A percentile compares a stretch with the other conserved stretches of the same genome.
These are phyloP conservation scores for Blastobotrys persicus DNA, from an alignment of 1,139 yeast species.

Conservation along the genomic window DNA sequence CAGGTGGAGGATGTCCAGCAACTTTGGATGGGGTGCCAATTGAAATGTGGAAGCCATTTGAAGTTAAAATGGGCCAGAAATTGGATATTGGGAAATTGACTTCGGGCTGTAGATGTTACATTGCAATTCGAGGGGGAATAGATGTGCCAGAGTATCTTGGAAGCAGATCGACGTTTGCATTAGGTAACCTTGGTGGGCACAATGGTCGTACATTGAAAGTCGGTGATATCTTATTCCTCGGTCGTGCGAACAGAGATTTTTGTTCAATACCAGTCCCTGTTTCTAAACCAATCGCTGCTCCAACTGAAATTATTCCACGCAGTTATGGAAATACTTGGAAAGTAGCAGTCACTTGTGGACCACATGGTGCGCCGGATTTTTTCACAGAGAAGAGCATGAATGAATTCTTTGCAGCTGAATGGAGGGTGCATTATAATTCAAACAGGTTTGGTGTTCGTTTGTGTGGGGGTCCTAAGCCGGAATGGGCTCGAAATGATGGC, in stretches of 20 bases:
- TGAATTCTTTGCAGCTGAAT: slow-evolving; percentile 69
- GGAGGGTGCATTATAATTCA: slow-evolving; percentile 97
- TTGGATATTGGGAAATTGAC: slow-evolving; percentile 76
- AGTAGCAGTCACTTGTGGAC: slow-evolving; percentile 94
- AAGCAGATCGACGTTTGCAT: slow-evolving; percentile 93
- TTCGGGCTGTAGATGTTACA: slow-evolving; percentile 83
- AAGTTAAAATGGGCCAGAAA: slow-evolving; percentile 68
- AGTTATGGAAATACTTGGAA: slow-evolving; percentile 63
- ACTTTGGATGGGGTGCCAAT: slow-evolving; percentile 61
- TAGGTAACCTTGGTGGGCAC: slow-evolving; percentile 92
- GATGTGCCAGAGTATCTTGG: slow-evolving; percentile 94
- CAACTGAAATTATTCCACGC: slow-evolving; percentile 57
- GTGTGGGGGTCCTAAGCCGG: slow-evolving; percentile 85
- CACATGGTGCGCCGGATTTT: slow-evolving; percentile 96
- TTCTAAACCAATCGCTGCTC: slow-evolving; percentile 57
- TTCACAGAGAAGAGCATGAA: slow-evolving; percentile 72
- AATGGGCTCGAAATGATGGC: slow-evolving; percentile 96
- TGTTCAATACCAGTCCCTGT: slow-evolving; percentile 72
- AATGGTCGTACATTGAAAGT: slow-evolving; percentile 87
- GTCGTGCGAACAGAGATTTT: slow-evolving; percentile 67
- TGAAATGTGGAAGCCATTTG: slow-evolving; percentile 68
- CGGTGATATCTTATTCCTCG: slow-evolving; percentile 87
- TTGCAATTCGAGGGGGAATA: slow-evolving; percentile 89
- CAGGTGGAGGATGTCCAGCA: slow-evolving; percentile 78
- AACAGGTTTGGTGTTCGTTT: slow-evolving; percentile 94